Conservation (phyloP, 1,284 basidiomycete genomes). For the Irpex rosettiformis region DNA sequence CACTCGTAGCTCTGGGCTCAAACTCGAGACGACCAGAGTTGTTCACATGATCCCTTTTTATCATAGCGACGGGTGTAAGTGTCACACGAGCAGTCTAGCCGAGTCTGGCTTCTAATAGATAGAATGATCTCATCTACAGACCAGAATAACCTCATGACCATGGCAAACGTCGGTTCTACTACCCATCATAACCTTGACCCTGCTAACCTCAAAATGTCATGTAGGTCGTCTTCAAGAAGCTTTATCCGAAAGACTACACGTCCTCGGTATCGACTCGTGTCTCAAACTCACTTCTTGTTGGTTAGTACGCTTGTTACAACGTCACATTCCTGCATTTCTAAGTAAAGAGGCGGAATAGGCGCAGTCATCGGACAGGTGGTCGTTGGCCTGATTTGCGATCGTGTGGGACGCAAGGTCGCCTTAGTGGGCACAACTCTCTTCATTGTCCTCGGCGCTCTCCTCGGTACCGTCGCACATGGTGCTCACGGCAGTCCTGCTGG, state of each 20-base stretch:
- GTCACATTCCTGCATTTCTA: neutral
- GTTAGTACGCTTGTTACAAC: constrained; percentile 31
- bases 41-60: neutral
- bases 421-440: constrained; percentile 67
- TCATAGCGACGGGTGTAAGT: constrained; percentile 55
- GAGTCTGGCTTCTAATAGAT: neutral
- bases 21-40: neutral
- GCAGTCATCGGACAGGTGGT: constrained; percentile 65
- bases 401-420: constrained; percentile 69
- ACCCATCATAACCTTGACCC: neutral
- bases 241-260: constrained; percentile 62
- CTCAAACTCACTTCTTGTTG: constrained; percentile 72
- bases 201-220: constrained; percentile 9
- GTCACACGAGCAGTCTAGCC: constrained; percentile 1
- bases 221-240: constrained; percentile 58
- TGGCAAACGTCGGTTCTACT: constrained; percentile 55
- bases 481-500: constrained; percentile 54
- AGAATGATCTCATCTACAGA: constrained; percentile 34
- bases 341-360: no score
- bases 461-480: constrained; percentile 71
- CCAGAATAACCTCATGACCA: constrained; percentile 69
- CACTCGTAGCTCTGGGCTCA: neutral
- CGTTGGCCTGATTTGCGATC: constrained; percentile 70
- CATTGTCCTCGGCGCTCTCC: constrained; percentile 69
- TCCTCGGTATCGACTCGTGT: constrained; percentile 63